These are phyloP conservation scores for Hypsizygus marmoreus DNA, from an alignment of 768 basidiomycete species.

Conservation along the genomic window DNA sequence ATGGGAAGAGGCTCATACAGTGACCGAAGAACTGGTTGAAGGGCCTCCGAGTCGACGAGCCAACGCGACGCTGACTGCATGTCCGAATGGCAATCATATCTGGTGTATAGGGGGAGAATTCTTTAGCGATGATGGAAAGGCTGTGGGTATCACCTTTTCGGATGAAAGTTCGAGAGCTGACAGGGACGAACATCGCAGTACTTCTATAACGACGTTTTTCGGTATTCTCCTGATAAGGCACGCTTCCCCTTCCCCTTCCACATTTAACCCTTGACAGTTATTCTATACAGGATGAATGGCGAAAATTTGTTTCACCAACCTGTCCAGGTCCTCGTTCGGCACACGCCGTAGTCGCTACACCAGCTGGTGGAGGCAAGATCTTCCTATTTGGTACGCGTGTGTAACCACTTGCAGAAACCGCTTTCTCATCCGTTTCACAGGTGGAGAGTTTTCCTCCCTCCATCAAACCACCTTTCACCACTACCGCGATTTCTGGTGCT, in stretches of 20 bases:
- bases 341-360: constrained; percentile 75
- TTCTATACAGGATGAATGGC: constrained; percentile 76
- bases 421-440: constrained; percentile 29
- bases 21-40: constrained; percentile 83
- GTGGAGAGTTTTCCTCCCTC: constrained; percentile 85
- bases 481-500: constrained; percentile 88
- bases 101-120: constrained; percentile 89
- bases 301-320: constrained; percentile 78
- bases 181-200: constrained; percentile 47
- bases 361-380: constrained; percentile 82
- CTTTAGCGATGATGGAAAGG: constrained; percentile 83
- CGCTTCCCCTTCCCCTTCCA: constrained; percentile 1
- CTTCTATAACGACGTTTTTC: constrained; percentile 86
- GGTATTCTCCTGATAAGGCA: constrained; percentile 84
- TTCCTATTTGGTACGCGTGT: constrained; percentile 68
- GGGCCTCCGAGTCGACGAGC: constrained; percentile 83
- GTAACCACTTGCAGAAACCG: not conserved
- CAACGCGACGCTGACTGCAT: constrained; percentile 79
- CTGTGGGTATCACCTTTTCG: constrained; percentile 42
- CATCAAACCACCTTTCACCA: constrained; percentile 86
- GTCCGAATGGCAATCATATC: constrained; percentile 77
- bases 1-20: constrained; percentile 80
- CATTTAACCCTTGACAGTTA: not conserved
- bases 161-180: constrained; percentile 1
- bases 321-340: constrained; percentile 89